Evolutionary conservation across 2,329 filamentous ascomycete species (phyloP).

Genomic region (Seiridium cupressi): DNA sequence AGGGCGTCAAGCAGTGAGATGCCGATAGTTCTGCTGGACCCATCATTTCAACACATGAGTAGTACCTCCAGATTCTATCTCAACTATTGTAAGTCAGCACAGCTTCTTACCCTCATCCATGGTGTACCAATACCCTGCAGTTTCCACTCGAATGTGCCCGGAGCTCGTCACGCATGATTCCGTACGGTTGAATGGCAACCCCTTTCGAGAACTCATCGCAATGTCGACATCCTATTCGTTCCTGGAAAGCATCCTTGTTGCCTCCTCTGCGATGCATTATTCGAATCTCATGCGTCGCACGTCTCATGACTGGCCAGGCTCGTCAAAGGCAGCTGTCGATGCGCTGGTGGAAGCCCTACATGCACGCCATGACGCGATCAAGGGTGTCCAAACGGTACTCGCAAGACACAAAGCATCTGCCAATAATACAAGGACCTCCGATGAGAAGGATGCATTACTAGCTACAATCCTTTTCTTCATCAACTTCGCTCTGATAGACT

Average conservation of each 20-base stretch:
- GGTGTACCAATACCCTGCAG: constrained; percentile 14
- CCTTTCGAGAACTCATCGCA: constrained; percentile 47
- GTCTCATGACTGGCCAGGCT: constrained; percentile 18
- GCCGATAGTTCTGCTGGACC: constrained; percentile 43
- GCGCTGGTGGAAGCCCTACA: constrained; percentile 45
- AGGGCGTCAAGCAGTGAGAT: neutral
- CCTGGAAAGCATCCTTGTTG: constrained; percentile 46
- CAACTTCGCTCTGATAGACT: constrained; percentile 50
- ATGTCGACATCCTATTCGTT: constrained; percentile 43
- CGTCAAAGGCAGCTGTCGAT: constrained; percentile 22
- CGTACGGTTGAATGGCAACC: constrained; percentile 37
- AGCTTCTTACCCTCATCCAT: neutral
- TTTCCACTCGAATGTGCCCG: constrained; percentile 41
- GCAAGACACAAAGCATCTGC: constrained; percentile 17
- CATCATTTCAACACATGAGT: constrained; percentile 53
- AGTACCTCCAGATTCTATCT: constrained; percentile 44
- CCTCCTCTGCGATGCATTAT: constrained; percentile 48
- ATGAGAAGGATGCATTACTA: constrained; percentile 43
- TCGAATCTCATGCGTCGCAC: constrained; percentile 38
- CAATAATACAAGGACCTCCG: constrained; percentile 29
- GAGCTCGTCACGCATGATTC: constrained; percentile 51
- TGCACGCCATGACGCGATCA: constrained; percentile 46
- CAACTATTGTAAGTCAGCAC: constrained; percentile 44
- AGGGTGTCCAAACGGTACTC: constrained; percentile 37
- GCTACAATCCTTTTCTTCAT: constrained; percentile 50